These are phyloP conservation scores for Powellomyces hirtus DNA, from an alignment of 192 early-diverging fungal genomes.

Conservation along the genomic window DNA sequence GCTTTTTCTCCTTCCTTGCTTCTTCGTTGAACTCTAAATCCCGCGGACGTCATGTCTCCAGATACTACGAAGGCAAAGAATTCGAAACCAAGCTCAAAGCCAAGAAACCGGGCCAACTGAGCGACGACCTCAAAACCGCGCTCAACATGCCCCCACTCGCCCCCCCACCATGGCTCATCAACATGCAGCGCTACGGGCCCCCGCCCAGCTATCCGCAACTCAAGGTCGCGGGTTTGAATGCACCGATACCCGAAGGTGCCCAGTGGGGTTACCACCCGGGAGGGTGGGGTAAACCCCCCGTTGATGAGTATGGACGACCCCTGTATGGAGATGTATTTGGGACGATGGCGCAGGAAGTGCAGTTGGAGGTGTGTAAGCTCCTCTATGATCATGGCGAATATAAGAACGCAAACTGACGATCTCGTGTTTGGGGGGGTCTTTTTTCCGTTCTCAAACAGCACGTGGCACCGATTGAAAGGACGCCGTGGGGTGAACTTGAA, in stretches of 20 bases:
- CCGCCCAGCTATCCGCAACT: conserved; percentile 92
- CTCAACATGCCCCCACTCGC: conserved; percentile 89
- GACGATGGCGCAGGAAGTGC: conserved; percentile 45
- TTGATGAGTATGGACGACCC: conserved; percentile 76
- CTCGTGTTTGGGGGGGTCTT: not conserved
- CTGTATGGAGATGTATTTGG: conserved; percentile 97
- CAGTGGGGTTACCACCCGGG: conserved; percentile 99
- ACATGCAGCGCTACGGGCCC: conserved; percentile 97
- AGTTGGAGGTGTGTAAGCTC: conserved; percentile 48
- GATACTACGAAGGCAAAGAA: conserved; percentile 97
- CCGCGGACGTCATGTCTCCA: not conserved
- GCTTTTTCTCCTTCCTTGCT: not conserved
- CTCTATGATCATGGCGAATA: not conserved
- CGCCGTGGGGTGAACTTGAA: conserved; percentile 88
- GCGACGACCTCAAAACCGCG: conserved; percentile 81
- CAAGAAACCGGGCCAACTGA: conserved; percentile 84
- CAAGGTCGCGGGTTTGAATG: conserved; percentile 90
- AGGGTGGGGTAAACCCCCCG: conserved; percentile 66
- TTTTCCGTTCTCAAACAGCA: conserved; percentile 35
- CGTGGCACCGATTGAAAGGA: conserved; percentile 67
- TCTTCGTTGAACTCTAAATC: not conserved
- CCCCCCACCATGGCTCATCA: conserved; percentile 95
- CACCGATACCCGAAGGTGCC: conserved; percentile 94
- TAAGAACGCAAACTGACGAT: too few relatives aligned
- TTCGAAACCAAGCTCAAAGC: conserved; percentile 84